phyloP scores from a whole-genome alignment of 1,284 basidiomycete genomes.

The Ustilago tritici region DNA sequence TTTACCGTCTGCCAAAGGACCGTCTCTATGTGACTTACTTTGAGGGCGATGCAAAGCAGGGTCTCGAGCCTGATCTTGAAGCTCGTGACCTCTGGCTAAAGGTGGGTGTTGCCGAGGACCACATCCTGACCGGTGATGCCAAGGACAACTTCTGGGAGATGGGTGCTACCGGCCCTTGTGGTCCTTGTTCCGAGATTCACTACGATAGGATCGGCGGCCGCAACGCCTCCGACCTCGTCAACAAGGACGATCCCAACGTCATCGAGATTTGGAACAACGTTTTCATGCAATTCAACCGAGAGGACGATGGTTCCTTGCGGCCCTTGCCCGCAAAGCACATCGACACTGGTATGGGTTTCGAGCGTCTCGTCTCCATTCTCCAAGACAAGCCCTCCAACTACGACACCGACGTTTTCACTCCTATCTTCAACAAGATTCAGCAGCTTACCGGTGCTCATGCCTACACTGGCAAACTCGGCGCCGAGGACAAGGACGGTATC shows the following conservation, averaged over 20 bases:
- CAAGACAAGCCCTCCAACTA: conserved; percentile 95
- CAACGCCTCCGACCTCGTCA: conserved; percentile 90
- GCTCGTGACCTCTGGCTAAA: conserved; percentile 84
- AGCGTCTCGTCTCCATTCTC: conserved; percentile 92
- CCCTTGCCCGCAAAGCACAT: conserved; percentile 91
- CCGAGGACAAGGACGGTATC: conserved; percentile 91
- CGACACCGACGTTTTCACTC: conserved; percentile 93
- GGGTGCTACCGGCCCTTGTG: conserved; percentile 97
- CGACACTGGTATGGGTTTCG: conserved; percentile 99
- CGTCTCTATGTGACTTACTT: conserved; percentile 98
- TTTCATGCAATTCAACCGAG: conserved; percentile 98
- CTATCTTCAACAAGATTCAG: conserved; percentile 88
- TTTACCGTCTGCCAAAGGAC: conserved; percentile 89
- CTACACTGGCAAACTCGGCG: conserved; percentile 90
- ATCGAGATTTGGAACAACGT: conserved; percentile 99
- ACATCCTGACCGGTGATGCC: conserved; percentile 91
- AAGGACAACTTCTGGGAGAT: conserved; percentile 99
- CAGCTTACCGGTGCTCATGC: conserved; percentile 87
- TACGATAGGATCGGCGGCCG: conserved; percentile 94
- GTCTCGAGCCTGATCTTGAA: conserved; percentile 89
- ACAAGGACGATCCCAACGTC: conserved; percentile 93
- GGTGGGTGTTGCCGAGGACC: conserved; percentile 86
- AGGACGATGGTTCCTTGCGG: conserved; percentile 84
- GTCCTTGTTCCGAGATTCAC: conserved; percentile 97
- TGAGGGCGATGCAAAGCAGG: conserved; percentile 87